Percentiles rank a stretch among this genome's conserved stretches.
phyloP scores from a whole-genome alignment of 2,329 filamentous ascomycete species.

The Albifimbria verrucaria region DNA sequence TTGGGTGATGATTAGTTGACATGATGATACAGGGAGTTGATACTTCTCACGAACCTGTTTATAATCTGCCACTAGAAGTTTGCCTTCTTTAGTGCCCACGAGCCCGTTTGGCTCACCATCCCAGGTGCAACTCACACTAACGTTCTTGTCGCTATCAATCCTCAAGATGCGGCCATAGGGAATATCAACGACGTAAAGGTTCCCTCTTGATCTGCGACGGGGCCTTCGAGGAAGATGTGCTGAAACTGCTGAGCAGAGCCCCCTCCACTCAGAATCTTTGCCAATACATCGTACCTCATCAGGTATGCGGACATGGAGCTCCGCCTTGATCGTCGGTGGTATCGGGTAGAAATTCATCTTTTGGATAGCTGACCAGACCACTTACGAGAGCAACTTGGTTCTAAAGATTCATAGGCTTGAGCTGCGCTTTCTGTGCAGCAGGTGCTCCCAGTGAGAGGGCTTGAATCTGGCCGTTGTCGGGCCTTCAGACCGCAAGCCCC shows the following conservation, averaged over 20 bases:
- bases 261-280: conserved; percentile 34
- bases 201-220: conserved; percentile 26
- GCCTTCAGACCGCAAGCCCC: no score
- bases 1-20: conserved; percentile 8
- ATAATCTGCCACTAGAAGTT: conserved; percentile 35
- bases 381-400: no score
- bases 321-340: conserved; percentile 28
- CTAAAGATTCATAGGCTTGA: no score
- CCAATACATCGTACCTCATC: conserved; percentile 27
- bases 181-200: conserved; percentile 35
- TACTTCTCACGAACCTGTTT: conserved; percentile 29
- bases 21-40: not conserved
- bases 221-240: conserved; percentile 38
- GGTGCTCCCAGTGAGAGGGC: no score
- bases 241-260: conserved; percentile 29
- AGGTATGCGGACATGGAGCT: conserved; percentile 32
- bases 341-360: conserved; percentile 32
- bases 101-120: conserved; percentile 40
- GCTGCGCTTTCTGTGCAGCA: no score
- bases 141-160: conserved; percentile 24
- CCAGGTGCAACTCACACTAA: conserved; percentile 27
- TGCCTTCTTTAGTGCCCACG: conserved; percentile 27
- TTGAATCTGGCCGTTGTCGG: no score
- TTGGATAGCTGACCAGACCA: no score
- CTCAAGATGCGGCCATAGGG: conserved; percentile 36